Conservation (phyloP, 441 rosid species). For the Syzygium syzygioides region DNA sequence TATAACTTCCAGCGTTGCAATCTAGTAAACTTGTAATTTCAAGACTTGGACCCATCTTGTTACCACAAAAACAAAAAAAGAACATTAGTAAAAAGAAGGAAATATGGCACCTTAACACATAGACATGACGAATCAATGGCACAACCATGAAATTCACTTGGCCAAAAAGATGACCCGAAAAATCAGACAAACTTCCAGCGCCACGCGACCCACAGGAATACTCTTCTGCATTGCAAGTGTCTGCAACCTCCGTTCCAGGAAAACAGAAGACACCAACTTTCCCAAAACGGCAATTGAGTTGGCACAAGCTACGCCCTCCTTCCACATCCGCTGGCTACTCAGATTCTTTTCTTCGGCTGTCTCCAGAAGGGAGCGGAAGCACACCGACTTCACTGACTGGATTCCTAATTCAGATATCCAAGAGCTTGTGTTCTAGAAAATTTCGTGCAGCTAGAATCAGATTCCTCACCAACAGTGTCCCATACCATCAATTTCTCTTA, state of each 20-base stretch:
- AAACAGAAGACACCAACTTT: background rate
- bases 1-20: background rate
- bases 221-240: background rate
- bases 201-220: background rate
- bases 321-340: background rate
- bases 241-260: background rate
- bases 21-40: background rate
- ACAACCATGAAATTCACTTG: background rate
- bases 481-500: constrained; percentile 53
- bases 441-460: background rate
- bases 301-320: background rate
- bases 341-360: background rate
- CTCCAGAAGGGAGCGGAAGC: background rate
- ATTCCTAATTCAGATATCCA: background rate
- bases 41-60: background rate
- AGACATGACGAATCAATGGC: background rate
- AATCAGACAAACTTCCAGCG: background rate
- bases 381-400: background rate
- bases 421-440: background rate
- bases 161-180: background rate
- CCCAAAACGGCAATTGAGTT: background rate
- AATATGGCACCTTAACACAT: background rate
- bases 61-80: background rate
- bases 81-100: background rate
- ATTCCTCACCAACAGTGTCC: background rate